Evolutionary conservation across 1,284 basidiomycete species (phyloP).

Genomic region (Ustilago curta): DNA sequence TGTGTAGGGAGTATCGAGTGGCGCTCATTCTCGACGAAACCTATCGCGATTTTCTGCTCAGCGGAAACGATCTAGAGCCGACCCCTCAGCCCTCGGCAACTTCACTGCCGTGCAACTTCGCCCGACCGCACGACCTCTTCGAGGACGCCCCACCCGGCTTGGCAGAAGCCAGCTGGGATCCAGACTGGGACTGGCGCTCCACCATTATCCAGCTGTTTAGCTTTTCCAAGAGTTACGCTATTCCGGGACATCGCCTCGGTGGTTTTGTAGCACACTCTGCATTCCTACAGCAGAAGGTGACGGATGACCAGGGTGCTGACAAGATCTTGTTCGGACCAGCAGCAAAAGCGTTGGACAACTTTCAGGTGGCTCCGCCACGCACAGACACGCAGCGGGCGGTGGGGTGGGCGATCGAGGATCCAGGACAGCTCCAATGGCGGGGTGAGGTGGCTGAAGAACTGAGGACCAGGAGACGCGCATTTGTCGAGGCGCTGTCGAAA

Average conservation of each 20-base stretch:
- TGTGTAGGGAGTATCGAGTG: conserved; percentile 75
- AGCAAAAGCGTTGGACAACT: conserved; percentile 79
- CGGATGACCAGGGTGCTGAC: conserved; percentile 61
- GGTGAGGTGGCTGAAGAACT: conserved; percentile 73
- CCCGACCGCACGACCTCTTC: conserved; percentile 76
- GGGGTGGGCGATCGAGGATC: conserved; percentile 57
- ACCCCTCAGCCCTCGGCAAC: background rate
- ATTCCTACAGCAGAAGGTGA: conserved; percentile 71
- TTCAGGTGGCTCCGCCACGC: conserved; percentile 71
- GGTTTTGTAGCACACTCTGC: conserved; percentile 77
- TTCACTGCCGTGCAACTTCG: conserved; percentile 23
- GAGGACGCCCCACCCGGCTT: conserved; percentile 36
- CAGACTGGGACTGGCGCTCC: conserved; percentile 73
- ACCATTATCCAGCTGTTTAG: conserved; percentile 62
- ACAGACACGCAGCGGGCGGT: conserved; percentile 53
- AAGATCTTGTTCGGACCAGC: conserved; percentile 67
- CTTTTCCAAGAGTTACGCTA: conserved; percentile 80
- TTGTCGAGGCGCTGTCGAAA: conserved; percentile 71
- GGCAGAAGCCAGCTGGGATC: conserved; percentile 14
- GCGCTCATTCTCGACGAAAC: conserved; percentile 77
- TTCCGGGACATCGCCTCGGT: conserved; percentile 87
- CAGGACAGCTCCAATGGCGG: conserved; percentile 71
- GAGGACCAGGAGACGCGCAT: conserved; percentile 75
- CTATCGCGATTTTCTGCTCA: conserved; percentile 81
- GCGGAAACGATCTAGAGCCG: conserved; percentile 46